These are phyloP conservation scores for Fibroporia radiculosa DNA, from an alignment of 768 basidiomycete species.

Conservation along the genomic window DNA sequence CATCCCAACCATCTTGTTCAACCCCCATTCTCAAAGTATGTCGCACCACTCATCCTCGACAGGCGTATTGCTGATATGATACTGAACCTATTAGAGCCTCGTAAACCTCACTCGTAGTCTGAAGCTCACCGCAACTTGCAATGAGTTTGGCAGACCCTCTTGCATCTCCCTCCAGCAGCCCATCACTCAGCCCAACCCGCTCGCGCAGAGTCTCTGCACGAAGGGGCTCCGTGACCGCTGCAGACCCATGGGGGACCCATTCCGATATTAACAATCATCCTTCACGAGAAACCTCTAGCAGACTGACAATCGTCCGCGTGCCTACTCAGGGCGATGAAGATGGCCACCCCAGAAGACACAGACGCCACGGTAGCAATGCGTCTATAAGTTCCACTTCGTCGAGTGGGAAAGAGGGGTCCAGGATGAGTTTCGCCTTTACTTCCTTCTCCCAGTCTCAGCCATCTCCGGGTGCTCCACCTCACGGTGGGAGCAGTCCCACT, in stretches of 20 bases:
- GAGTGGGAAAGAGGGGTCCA: conserved; percentile 20
- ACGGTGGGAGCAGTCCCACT: conserved; percentile 26
- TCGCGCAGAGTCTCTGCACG: conserved; percentile 40
- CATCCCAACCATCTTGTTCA: background rate
- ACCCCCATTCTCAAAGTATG: background rate
- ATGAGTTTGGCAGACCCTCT: conserved; percentile 11
- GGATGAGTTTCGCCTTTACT: conserved; percentile 60
- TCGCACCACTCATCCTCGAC: too few species aligned
- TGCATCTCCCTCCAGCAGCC: conserved; percentile 15
- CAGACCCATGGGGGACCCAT: conserved; percentile 61
- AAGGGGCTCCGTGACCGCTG: conserved; percentile 60
- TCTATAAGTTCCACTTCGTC: conserved; percentile 22
- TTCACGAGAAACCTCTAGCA: conserved; percentile 49
- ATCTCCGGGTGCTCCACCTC: conserved; percentile 11
- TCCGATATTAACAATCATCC: conserved; percentile 44
- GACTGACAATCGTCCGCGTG: conserved; percentile 71
- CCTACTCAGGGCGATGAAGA: conserved; percentile 26
- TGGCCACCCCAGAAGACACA: conserved; percentile 28
- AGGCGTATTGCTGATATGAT: too few species aligned
- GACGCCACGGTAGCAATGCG: conserved; percentile 24
- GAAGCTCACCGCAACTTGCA: conserved; percentile 1
- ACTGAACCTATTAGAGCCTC: too few species aligned
- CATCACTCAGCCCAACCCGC: conserved; percentile 14
- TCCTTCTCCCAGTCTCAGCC: conserved; percentile 37
- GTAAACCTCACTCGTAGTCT: too few species aligned